Evolutionary conservation across 1,139 yeast genomes (phyloP).

Genomic region (Candida sp.): DNA sequence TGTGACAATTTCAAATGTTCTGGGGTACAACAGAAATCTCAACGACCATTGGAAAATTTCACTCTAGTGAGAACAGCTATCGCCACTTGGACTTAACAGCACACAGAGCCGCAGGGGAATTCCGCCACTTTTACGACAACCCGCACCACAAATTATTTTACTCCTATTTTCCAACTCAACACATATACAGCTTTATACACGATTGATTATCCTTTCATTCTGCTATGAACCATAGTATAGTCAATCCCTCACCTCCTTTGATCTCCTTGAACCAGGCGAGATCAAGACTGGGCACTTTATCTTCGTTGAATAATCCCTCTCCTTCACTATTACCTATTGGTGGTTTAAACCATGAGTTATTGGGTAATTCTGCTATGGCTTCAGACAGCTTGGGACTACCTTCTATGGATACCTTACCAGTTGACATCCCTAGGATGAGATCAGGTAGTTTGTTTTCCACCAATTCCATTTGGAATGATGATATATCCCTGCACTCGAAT

Average conservation of each 20-base stretch:
- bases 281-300: constrained; percentile 56
- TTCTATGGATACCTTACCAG: constrained; percentile 19
- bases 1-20: background rate
- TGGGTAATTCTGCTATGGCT: constrained; percentile 1
- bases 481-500: constrained; percentile 8
- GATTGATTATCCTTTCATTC: background rate
- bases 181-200: background rate
- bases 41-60: background rate
- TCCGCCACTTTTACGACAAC: no score
- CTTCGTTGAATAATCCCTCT: constrained; percentile 30
- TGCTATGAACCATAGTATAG: background rate
- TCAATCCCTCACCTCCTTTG: constrained; percentile 2
- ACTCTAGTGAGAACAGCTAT: background rate
- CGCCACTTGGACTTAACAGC: no score
- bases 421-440: constrained; percentile 30
- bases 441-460: constrained; percentile 45
- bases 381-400: constrained; percentile 16
- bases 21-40: background rate
- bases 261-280: constrained; percentile 21
- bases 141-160: background rate
- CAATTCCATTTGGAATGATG: constrained; percentile 49
- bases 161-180: background rate
- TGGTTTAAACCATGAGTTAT: constrained; percentile 7
- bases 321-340: constrained; percentile 11
- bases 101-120: no score